Base-by-base conservation (phyloP, 75 land plant species). In the Selaginella tamariscina region DNA sequence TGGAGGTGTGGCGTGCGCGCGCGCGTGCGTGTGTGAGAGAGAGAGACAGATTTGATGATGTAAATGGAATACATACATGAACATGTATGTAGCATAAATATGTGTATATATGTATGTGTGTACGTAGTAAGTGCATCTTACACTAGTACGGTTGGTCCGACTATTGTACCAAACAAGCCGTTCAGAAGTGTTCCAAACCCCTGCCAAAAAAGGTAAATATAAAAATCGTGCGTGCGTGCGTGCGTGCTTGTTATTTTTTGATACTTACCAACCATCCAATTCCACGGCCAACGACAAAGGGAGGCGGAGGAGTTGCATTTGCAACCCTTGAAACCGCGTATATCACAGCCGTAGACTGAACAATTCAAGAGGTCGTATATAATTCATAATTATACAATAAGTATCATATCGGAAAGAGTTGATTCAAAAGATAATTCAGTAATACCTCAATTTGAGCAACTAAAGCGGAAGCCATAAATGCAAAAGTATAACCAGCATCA, bases 271-370 rank as follows among this genome's bases (percentile, higher is more conserved):
- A 86, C 96, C 90, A 86, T 5, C 98, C 98, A 74, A 89, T 85
- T 33, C 98, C 98, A 33, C 98, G 79, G 71, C 96, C 86, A 63
- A 93, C 69, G 1, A 93, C 96, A 72, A 81, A 89, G 28, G 98
- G 91, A 55, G 98, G 98, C 68, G 98, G 98, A 18, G 98, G 96
- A 24, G 98, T 93, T 33, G 98, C 98, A 73, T 85, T 85, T 39
- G 98, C 95, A 1, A 93, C 70, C 24, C 98, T 73, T 56, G 95
- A 86, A 29, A 87, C 91, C 31, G 96, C 98, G 63, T 84, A 79
- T 65, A 83, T 89, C 56, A 82, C 98, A 29, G 76, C 98, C 56
- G 98, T 93, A 55, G 98, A 93, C 98, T 93, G 89, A 71, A 81
- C 0, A 32, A 27, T 49, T 18, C 11, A 21, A 18, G 64, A 68